phyloP scores from a whole-genome alignment of 2,329 filamentous ascomycete species.

The Arthrobotrys conoides region DNA sequence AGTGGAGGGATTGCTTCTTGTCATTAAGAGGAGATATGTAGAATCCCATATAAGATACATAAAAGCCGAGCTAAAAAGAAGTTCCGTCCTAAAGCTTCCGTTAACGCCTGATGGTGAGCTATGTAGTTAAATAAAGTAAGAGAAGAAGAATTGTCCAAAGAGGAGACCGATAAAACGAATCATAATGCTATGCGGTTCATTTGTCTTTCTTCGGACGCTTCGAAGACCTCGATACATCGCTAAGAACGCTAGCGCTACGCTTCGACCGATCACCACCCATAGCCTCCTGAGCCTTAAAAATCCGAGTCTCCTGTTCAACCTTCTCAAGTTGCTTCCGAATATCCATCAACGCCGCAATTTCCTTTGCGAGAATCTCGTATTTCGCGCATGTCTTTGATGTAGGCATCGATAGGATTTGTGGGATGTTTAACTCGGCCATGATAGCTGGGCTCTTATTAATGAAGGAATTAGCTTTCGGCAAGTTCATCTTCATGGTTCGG shows the following conservation, averaged over 20 bases:
- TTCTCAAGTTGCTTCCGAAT: constrained; percentile 82
- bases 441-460: constrained; percentile 83
- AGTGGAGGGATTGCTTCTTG: background rate
- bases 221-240: constrained; percentile 55
- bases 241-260: constrained; percentile 51
- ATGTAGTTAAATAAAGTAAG: background rate
- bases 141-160: background rate
- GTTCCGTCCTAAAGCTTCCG: constrained; percentile 13
- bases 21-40: constrained; percentile 24
- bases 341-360: constrained; percentile 79
- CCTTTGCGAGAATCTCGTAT: constrained; percentile 79
- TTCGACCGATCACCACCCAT: constrained; percentile 35
- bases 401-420: constrained; percentile 79
- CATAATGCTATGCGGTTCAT: background rate
- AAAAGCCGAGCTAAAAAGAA: constrained; percentile 3
- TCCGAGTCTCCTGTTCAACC: constrained; percentile 70
- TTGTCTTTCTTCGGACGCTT: constrained; percentile 60
- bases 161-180: background rate
- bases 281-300: constrained; percentile 63
- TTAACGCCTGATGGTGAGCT: constrained; percentile 17
- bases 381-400: constrained; percentile 79
- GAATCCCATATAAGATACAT: constrained; percentile 26
- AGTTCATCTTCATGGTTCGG: constrained; percentile 85
- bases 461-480: constrained; percentile 82
- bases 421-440: constrained; percentile 79